phyloP scores from a whole-genome alignment of 768 basidiomycete species.

The Tephrocybe rancida region DNA sequence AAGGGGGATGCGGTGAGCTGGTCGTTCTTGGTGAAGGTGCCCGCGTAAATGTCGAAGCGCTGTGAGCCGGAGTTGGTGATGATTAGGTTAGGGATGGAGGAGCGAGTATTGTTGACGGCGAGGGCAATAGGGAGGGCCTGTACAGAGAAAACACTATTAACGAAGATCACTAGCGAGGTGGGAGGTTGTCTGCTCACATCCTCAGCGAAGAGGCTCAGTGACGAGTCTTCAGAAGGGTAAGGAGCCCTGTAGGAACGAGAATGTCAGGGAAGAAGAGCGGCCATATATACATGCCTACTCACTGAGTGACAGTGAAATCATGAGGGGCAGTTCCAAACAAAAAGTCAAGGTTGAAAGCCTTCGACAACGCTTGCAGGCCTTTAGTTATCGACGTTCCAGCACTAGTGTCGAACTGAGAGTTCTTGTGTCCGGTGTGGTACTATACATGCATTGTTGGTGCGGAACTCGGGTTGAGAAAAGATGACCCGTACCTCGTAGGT shows the following conservation, averaged over 20 bases:
- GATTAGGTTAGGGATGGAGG: constrained; percentile 61
- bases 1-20: constrained; percentile 79
- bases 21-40: constrained; percentile 80
- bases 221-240: constrained; percentile 61
- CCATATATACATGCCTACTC: constrained; percentile 17
- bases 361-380: constrained; percentile 56
- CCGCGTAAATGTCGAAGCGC: constrained; percentile 68
- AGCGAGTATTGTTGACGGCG: constrained; percentile 64
- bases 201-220: constrained; percentile 60
- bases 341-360: constrained; percentile 62
- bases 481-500: constrained; percentile 59
- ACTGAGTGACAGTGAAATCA: constrained; percentile 72
- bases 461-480: too few species aligned
- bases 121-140: constrained; percentile 60
- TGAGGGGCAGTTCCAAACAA: constrained; percentile 76
- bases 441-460: background rate
- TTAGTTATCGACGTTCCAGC: constrained; percentile 54
- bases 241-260: constrained; percentile 45
- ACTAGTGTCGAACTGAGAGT: constrained; percentile 62
- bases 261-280: constrained; percentile 4
- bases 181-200: constrained; percentile 31
- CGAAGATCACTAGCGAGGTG: background rate
- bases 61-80: constrained; percentile 67
- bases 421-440: constrained; percentile 62
- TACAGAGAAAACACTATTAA: background rate